phyloP scores from a whole-genome alignment of 306 rosid species.

The Elaeagnus macrophylla region DNA sequence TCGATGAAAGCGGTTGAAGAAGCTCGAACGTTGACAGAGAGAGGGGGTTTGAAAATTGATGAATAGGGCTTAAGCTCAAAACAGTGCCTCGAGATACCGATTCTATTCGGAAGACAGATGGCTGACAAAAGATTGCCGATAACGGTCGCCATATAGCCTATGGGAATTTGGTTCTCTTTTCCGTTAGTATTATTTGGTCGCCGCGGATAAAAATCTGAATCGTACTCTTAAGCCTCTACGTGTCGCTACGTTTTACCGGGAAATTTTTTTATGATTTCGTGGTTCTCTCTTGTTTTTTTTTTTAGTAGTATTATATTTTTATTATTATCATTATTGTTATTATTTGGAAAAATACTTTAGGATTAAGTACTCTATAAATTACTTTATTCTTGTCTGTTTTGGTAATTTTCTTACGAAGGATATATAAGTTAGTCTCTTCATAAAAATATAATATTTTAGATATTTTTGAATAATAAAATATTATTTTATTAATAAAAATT shows the following conservation, averaged over 20 bases:
- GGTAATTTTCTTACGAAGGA: no score
- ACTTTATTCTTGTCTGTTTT: no score
- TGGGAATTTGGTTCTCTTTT: not conserved
- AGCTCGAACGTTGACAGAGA: slow-evolving; percentile 27
- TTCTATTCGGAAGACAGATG: slow-evolving; percentile 9
- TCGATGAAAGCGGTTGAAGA: slow-evolving; percentile 34
- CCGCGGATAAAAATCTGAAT: not conserved
- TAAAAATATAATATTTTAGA: no score
- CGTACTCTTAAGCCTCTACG: not conserved
- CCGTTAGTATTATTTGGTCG: not conserved
- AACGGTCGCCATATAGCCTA: slow-evolving; percentile 28
- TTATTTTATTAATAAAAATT: no score
- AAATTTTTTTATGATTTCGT: not conserved
- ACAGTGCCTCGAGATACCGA: slow-evolving; percentile 18
- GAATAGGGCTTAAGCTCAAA: slow-evolving; percentile 17
- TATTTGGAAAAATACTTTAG: no score
- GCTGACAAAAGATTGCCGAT: slow-evolving; percentile 15
- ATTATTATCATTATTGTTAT: not conserved
- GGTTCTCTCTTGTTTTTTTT: not conserved
- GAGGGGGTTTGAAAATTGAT: slow-evolving; percentile 22
- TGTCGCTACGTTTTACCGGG: not conserved
- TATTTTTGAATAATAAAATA: no score
- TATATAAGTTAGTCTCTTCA: no score
- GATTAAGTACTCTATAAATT: no score
- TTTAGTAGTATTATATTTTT: no score